Evolutionary conservation across 176 grass and related monocot species (phyloP), one percentile per base, ranked within the genome.

Genomic region (Oryza brachyantha): DNA sequence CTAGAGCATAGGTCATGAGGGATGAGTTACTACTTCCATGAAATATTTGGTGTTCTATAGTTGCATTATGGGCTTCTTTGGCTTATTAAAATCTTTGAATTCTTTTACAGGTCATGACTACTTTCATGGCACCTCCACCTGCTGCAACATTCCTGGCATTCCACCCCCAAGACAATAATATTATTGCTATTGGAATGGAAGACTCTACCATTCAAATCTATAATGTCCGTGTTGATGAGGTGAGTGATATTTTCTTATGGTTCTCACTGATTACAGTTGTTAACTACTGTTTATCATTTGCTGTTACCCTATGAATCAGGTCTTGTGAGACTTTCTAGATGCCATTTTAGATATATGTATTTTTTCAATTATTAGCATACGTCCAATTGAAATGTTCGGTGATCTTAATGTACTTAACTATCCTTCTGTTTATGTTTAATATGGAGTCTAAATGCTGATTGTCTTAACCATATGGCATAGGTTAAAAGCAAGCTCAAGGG

Each of bases 121-220:
- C 96, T 37, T 99, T 99, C 72, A 99, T 99, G 96, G 77, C 96
- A 13, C 96, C 96, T 22, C 90, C 96, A 12, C 96, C 96, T 69
- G 96, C 96, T 43, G 96, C 96, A 40, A 96, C 92, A 68, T 99
- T 96, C 64, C 76, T 99, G 5, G 92, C 96, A 11, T 99, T 99
- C 73, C 96, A 99, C 79, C 96, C 96, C 43, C 96, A 99, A 77
- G 96, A 99, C 75, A 99, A 99, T 79, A 99, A 99, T 90, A 96
- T 99, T 38, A 96, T 99, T 69, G 96, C 96, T 71, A 99, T 99
- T 52, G 96, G 96, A 81, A 99, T 99, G 96, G 96, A 99, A 28
- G 92, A 99, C 67, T 93, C 96, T 9, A 96, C 88, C 78, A 96
- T 99, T 85, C 92, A 96, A 70, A 99, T 99, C 83, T 96, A 99